These are phyloP conservation scores for Karstenula rhodostoma DNA, from an alignment of 2,329 filamentous ascomycete species.

Conservation along the genomic window DNA sequence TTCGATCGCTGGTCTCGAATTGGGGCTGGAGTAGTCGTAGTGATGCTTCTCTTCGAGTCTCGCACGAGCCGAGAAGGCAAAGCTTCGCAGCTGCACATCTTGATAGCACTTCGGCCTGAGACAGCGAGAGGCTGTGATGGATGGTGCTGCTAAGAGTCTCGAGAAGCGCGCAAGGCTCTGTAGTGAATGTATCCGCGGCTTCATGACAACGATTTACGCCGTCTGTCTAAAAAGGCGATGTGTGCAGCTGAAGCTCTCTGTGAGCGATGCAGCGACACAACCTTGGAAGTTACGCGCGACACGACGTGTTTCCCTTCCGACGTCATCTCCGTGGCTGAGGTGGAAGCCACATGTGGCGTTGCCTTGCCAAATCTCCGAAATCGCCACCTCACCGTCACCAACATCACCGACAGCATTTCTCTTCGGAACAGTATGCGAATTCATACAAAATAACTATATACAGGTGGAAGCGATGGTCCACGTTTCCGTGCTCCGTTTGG, in stretches of 20 bases:
- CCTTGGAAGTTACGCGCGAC: conserved; percentile 4
- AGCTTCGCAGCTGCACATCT: conserved; percentile 21
- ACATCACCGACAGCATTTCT: not conserved
- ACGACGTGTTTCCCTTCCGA: conserved; percentile 4
- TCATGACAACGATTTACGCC: conserved; percentile 29
- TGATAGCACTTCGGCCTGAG: not conserved
- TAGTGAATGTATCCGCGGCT: conserved; percentile 39
- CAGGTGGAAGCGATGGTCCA: conserved; percentile 2
- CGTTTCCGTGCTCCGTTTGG: not conserved
- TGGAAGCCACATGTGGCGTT: conserved; percentile 6
- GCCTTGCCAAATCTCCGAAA: not conserved
- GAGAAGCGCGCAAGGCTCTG: conserved; percentile 29
- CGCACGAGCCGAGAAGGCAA: conserved; percentile 21
- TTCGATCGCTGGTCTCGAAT: conserved; percentile 48
- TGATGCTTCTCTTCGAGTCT: conserved; percentile 25
- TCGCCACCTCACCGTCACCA: not conserved
- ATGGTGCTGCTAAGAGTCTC: conserved; percentile 22
- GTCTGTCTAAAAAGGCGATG: conserved; percentile 1
- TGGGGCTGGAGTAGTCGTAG: conserved; percentile 40
- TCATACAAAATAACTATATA: conserved; percentile 4
- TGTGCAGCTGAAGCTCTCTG: not conserved
- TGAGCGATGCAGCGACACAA: not conserved
- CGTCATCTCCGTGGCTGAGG: conserved; percentile 3
- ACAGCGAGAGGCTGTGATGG: conserved; percentile 11
- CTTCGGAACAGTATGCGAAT: not conserved